phyloP scores from a whole-genome alignment of 805 yeast species.

The Kluyveromyces nonfermentans region DNA sequence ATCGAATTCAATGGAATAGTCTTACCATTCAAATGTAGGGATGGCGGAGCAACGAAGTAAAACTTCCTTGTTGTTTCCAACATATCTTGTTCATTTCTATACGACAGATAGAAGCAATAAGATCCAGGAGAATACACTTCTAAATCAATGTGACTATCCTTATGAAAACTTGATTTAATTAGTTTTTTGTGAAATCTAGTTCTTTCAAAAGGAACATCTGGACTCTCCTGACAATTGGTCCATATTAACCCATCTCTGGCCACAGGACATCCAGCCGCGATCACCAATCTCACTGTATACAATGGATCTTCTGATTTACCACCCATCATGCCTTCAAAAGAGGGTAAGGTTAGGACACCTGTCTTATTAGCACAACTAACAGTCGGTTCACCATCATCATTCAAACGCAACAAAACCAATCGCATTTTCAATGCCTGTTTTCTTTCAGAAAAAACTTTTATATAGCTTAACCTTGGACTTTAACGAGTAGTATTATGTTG shows the following conservation, averaged over 20 bases:
- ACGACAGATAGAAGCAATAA: constrained; percentile 63
- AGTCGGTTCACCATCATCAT: constrained; percentile 30
- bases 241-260: constrained; percentile 62
- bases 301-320: constrained; percentile 35
- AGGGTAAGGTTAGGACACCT: constrained; percentile 34
- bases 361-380: constrained; percentile 24
- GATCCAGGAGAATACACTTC: constrained; percentile 68
- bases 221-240: constrained; percentile 58
- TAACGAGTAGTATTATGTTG: too few species aligned
- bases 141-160: constrained; percentile 53
- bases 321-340: constrained; percentile 30
- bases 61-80: constrained; percentile 46
- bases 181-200: constrained; percentile 41
- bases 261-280: constrained; percentile 69
- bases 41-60: constrained; percentile 76
- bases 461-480: too few species aligned
- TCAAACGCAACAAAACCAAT: constrained; percentile 28
- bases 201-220: constrained; percentile 42
- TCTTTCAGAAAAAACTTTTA: background rate
- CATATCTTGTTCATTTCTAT: constrained; percentile 31
- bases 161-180: constrained; percentile 49
- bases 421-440: constrained; percentile 12
- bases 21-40: constrained; percentile 44
- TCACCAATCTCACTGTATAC: constrained; percentile 45
- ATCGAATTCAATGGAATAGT: constrained; percentile 68